Percentiles rank a stretch among this genome's conserved stretches.
phyloP scores from a whole-genome alignment of 2,329 filamentous ascomycete genomes.

The Aspergillus brasiliensis region DNA sequence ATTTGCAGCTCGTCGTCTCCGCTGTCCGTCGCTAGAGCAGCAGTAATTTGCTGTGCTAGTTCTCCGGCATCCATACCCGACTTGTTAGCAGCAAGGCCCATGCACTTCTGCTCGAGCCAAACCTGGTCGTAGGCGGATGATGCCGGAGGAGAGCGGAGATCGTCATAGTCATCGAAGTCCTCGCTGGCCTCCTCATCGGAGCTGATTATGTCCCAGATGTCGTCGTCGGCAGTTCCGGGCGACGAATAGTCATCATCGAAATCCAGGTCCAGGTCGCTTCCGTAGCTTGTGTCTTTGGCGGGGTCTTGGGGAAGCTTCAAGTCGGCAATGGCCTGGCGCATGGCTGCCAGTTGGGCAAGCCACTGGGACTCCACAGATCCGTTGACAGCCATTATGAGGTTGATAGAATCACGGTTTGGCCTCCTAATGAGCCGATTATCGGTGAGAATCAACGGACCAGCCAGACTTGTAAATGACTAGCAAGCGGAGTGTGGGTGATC shows the following conservation, averaged over 20 bases:
- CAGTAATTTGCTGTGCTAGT: constrained; percentile 76
- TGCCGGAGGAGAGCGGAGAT: constrained; percentile 33
- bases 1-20: constrained; percentile 89
- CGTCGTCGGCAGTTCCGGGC: constrained; percentile 70
- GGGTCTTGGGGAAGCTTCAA: constrained; percentile 61
- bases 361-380: constrained; percentile 62
- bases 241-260: constrained; percentile 65
- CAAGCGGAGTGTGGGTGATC: neutral
- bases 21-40: constrained; percentile 69
- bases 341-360: constrained; percentile 80
- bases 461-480: neutral
- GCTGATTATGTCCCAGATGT: constrained; percentile 84
- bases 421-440: neutral
- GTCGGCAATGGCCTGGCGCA: constrained; percentile 81
- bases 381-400: constrained; percentile 21
- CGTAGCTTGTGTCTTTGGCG: constrained; percentile 50
- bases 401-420: too few species aligned
- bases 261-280: constrained; percentile 57
- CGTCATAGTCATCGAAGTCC: constrained; percentile 59
- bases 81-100: constrained; percentile 64
- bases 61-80: constrained; percentile 68
- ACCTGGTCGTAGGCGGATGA: constrained; percentile 54
- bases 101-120: constrained; percentile 75
- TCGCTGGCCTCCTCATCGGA: constrained; percentile 70
- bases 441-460: neutral